Conservation (phyloP, 352 stramenopile species). For the Phytophthora pinifolia region DNA sequence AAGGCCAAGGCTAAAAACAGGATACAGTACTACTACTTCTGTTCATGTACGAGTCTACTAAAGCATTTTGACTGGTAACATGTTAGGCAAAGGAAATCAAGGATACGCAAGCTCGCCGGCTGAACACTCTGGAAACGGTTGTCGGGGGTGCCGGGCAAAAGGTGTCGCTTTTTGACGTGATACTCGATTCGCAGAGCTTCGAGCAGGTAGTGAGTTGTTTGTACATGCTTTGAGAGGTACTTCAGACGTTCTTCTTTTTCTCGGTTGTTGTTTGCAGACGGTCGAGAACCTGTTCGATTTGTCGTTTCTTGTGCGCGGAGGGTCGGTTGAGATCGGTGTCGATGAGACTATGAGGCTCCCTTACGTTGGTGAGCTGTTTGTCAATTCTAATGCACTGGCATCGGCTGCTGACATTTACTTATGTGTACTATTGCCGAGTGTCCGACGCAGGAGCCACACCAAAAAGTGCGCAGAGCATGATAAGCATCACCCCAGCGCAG, state of each 20-base stretch:
- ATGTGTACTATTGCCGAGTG: neutral
- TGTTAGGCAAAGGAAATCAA: slow-evolving; percentile 7
- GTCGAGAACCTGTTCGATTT: slow-evolving; percentile 17
- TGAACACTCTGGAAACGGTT: slow-evolving; percentile 6
- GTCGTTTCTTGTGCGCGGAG: slow-evolving; percentile 14
- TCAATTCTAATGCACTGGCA: too few relatives aligned
- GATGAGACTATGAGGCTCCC: slow-evolving; percentile 5
- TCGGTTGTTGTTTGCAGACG: neutral
- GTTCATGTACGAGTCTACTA: neutral
- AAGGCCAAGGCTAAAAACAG: slow-evolving; percentile 7
- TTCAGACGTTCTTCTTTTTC: neutral
- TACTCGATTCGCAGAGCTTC: slow-evolving; percentile 15
- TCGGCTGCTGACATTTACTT: neutral
- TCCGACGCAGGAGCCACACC: neutral
- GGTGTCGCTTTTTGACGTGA: slow-evolving; percentile 8
- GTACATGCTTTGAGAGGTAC: neutral
- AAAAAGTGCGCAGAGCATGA: slow-evolving; percentile 7
- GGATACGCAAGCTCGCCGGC: slow-evolving; percentile 2
- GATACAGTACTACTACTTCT: neutral
- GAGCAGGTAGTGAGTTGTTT: slow-evolving; percentile 11
- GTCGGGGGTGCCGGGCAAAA: slow-evolving; percentile 1
- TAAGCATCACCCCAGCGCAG: slow-evolving; percentile 17
- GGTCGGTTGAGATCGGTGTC: slow-evolving; percentile 6
- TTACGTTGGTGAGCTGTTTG: slow-evolving; percentile 10
- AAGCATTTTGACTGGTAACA: too few relatives aligned